Base-by-base conservation (phyloP, 2,329 filamentous ascomycete genomes). In the Xylaria sp. region DNA sequence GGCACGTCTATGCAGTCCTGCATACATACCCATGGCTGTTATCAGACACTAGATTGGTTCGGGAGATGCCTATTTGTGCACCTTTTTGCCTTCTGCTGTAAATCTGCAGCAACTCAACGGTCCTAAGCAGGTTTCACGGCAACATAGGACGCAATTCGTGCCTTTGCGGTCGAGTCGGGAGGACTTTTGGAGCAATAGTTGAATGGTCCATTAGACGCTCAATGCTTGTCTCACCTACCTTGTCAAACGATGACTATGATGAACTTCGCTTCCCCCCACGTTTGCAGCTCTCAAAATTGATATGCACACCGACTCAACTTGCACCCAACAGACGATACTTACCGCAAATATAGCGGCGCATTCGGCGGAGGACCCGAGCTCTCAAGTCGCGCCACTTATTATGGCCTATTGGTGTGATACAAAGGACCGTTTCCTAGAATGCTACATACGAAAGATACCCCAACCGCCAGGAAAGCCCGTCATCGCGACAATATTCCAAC, bases 151-250 rank as follows among this genome's bases (percentile, higher is more conserved):
- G 52, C 33, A 28, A 59, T 59, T 57, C 35, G 45, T 43, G 33
- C 43, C 6, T 33, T 56, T 23, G 6, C 28, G 35, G 53, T 43
- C 42, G 40, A 21, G 38, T 37, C 49, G 45, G 52, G 54, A 51
- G 4, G 31, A n/a, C n/a, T 28, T 51, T 47, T 51, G 38, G 4
- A 17, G 21, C 35, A 35, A 9, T 40, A 28, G 33, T 49, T 64
- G 50, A 61, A 46, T 66, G 58, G 64, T 14, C 37, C 31, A 53
- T 60, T 64, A 66, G 58, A 53, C 61, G 61, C 61, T 53, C 11
- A 40, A 43, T 60, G 31, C 46, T 55, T 40, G 46, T 47, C 50
- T 43, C 31, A 28, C 49, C 17, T 47, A 25, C 46, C 28, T 38
- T 38, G 23, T 45, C 35, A 9, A 52, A 31, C 33, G 40, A 35